These are phyloP conservation scores for Aspergillus caelatus DNA, from an alignment of 2,329 filamentous ascomycete genomes.

Conservation along the genomic window DNA sequence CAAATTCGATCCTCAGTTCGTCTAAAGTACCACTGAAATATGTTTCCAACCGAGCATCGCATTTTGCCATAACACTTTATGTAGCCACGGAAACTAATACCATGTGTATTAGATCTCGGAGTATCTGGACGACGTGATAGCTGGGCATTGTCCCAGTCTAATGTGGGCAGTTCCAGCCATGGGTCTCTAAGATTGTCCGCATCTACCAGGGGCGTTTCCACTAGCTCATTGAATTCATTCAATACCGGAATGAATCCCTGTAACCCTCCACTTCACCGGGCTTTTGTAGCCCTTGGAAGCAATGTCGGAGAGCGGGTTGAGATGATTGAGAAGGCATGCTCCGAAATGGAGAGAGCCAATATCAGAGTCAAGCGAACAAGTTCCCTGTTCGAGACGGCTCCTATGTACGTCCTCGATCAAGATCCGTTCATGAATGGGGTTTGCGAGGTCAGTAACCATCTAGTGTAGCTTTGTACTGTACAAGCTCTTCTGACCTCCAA, in stretches of 20 bases:
- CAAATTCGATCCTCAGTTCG: background rate
- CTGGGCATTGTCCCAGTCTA: background rate
- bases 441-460: constrained; percentile 74
- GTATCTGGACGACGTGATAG: background rate
- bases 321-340: constrained; percentile 83
- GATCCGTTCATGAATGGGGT: constrained; percentile 87
- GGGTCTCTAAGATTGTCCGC: constrained; percentile 1
- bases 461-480: background rate
- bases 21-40: background rate
- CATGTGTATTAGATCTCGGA: background rate
- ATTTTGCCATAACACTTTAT: too few species aligned
- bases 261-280: constrained; percentile 44
- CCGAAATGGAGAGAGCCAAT: constrained; percentile 71
- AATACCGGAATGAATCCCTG: constrained; percentile 22
- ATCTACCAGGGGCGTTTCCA: constrained; percentile 16
- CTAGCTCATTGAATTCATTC: constrained; percentile 9
- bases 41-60: background rate
- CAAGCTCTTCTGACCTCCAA: constrained; percentile 13
- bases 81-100: background rate
- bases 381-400: constrained; percentile 88
- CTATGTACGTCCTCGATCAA: constrained; percentile 95
- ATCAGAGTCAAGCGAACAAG: constrained; percentile 81
- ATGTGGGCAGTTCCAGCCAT: constrained; percentile 8
- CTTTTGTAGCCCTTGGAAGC: constrained; percentile 87
- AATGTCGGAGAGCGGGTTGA: constrained; percentile 85